Base-by-base conservation (phyloP, 176 grass and related monocot genomes). In the Raddia guianensis region DNA sequence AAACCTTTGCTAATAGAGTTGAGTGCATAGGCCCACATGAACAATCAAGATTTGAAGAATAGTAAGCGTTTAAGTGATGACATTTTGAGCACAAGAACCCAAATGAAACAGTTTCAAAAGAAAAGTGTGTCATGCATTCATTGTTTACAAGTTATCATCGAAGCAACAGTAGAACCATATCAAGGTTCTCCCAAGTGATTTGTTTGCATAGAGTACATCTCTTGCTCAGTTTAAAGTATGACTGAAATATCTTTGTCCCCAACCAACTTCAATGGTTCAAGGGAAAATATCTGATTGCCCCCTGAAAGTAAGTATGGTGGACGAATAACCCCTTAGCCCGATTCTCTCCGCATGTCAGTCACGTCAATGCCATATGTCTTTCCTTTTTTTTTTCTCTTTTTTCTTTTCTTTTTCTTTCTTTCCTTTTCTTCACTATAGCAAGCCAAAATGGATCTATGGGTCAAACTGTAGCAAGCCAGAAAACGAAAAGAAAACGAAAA, bases 51-150 rank as follows among this genome's bases (percentile, higher is more conserved):
- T 40, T 40, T 40, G 37, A 27, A 49, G n/a, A 19, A 49, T 35
- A 32, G 40, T 2, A 80, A 42, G 6, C 8, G 14, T 65, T 70
- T 12, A 73, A 46, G 40, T 74, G 6, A 13, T 14, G 13, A 9
- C 45, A 74, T 49, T 57, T 68, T 43, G 69, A 49, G 53, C 52
- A 66, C 60, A 80, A 80, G 19, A 75, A 74, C 42, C 15, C 44
- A 59, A 7, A 19, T 3, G 2, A 52, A 52, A 71, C 33, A 16
- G 21, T 45, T 63, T 70, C 42, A 84, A 59, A 45, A 68, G 7
- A 79, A 43, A 79, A 79, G 12, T 56, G 48, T 15, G 13, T 1
- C 37, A 66, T 43, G 49, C 59, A 14, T 49, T 40, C 52, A 80
- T 12, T 20, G 15, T 21, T 8, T 54, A 74, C 48, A 56, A 79